Conservation (phyloP, 306 rosid species). For the Hippophae rhamnoides region DNA sequence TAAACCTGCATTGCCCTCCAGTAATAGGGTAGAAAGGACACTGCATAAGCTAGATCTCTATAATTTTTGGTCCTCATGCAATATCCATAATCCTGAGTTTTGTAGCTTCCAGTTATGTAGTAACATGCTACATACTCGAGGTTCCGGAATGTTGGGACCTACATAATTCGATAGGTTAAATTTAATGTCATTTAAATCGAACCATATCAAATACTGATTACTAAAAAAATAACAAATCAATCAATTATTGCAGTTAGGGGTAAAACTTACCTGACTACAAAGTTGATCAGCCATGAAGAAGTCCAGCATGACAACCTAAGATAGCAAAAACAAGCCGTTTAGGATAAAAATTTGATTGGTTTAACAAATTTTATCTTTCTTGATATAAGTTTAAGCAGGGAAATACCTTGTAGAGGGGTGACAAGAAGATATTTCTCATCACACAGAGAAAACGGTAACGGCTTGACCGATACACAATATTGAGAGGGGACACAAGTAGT, state of each 20-base stretch:
- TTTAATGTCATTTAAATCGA: background rate
- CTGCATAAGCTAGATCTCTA: slow-evolving; percentile 81
- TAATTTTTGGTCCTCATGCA: slow-evolving; percentile 73
- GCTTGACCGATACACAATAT: slow-evolving; percentile 67
- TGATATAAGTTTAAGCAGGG: background rate
- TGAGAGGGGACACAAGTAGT: slow-evolving; percentile 68
- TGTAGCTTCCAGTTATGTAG: slow-evolving; percentile 95
- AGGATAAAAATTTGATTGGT: background rate
- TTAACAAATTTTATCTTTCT: background rate
- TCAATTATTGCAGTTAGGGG: background rate
- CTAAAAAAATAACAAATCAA: background rate
- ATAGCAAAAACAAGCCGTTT: slow-evolving; percentile 13
- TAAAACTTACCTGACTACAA: slow-evolving; percentile 79
- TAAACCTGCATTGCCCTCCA: slow-evolving; percentile 99
- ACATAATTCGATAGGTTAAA: slow-evolving; percentile 3
- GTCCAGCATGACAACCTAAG: slow-evolving; percentile 95
- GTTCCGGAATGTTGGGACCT: slow-evolving; percentile 91
- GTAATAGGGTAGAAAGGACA: slow-evolving; percentile 89
- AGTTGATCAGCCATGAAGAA: slow-evolving; percentile 99
- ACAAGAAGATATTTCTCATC: slow-evolving; percentile 72
- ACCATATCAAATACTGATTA: no score
- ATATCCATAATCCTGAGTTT: slow-evolving; percentile 71
- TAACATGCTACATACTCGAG: slow-evolving; percentile 81
- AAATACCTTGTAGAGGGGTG: slow-evolving; percentile 90
- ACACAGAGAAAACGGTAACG: slow-evolving; percentile 68